A percentile compares a stretch with the other conserved stretches of the same genome.
Conservation (phyloP, 306 rosid species). For the Lathyrus sativus region DNA sequence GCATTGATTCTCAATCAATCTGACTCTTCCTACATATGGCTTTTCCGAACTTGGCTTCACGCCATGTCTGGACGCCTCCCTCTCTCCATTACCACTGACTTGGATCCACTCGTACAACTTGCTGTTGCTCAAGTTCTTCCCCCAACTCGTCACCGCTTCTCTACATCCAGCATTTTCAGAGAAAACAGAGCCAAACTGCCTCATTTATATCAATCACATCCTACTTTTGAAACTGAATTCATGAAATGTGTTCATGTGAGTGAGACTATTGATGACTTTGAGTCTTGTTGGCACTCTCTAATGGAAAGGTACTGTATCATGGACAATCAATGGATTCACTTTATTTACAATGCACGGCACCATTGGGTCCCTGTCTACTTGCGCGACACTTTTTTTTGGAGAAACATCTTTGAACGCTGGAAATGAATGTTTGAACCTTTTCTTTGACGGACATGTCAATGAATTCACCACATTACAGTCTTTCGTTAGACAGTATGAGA, state of each 20-base stretch:
- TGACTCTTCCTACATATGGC: slow-evolving; percentile 11
- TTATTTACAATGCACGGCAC: slow-evolving; percentile 68
- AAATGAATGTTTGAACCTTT: slow-evolving; percentile 53
- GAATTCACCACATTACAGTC: slow-evolving; percentile 73
- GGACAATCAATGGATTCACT: slow-evolving; percentile 91
- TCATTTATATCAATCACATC: slow-evolving; percentile 62
- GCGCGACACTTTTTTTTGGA: slow-evolving; percentile 75
- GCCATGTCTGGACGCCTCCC: slow-evolving; percentile 56
- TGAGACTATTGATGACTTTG: slow-evolving; percentile 71
- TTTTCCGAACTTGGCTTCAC: slow-evolving; percentile 20
- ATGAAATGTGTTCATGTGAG: slow-evolving; percentile 61
- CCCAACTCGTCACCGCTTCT: slow-evolving; percentile 68
- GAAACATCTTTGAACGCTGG: slow-evolving; percentile 55
- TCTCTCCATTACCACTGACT: slow-evolving; percentile 73
- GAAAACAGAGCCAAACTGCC: slow-evolving; percentile 64
- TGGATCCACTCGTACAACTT: slow-evolving; percentile 65
- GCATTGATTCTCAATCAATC: slow-evolving; percentile 27
- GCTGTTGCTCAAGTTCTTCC: slow-evolving; percentile 74
- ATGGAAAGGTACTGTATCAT: slow-evolving; percentile 60
- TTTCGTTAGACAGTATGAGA: slow-evolving; percentile 78
- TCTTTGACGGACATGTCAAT: slow-evolving; percentile 75
- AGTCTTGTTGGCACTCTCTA: slow-evolving; percentile 73
- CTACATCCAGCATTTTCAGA: slow-evolving; percentile 65
- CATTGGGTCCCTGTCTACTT: slow-evolving; percentile 83
- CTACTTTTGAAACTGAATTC: slow-evolving; percentile 65